Evolutionary conservation across 768 basidiomycete species (phyloP).

Genomic region (Pulveroboletus sp.): DNA sequence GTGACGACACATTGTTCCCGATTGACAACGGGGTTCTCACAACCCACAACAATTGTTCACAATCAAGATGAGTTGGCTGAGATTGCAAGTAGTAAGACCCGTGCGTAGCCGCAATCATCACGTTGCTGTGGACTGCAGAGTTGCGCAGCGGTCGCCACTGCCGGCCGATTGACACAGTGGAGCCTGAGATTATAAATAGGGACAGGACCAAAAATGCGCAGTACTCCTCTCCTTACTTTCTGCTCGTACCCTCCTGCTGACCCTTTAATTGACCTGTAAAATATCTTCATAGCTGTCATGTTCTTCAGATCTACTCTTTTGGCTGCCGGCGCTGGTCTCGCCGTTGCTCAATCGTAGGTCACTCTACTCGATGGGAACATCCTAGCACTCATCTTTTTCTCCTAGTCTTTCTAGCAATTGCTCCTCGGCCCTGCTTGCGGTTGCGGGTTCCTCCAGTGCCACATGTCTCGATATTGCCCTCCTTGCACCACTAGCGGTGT

Average conservation of each 20-base stretch:
- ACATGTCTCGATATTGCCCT: slow-evolving; percentile 41
- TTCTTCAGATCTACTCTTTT: slow-evolving; percentile 25
- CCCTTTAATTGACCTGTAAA: background rate
- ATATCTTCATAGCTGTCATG: slow-evolving; percentile 17
- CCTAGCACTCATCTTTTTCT: background rate
- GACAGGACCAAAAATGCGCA: slow-evolving; percentile 8
- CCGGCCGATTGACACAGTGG: background rate
- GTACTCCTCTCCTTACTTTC: background rate
- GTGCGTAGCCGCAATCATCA: no score
- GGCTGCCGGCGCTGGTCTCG: slow-evolving; percentile 33
- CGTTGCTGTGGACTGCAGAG: no score
- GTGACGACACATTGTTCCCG: no score
- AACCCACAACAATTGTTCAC: no score
- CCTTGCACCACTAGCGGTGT: slow-evolving; percentile 27
- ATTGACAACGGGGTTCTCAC: no score
- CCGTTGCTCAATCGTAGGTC: slow-evolving; percentile 45
- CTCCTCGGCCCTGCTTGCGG: slow-evolving; percentile 39
- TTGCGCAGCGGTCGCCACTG: no score
- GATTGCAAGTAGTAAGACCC: no score
- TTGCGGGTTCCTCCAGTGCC: slow-evolving; percentile 38
- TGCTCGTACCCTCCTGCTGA: background rate
- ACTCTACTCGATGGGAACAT: background rate
- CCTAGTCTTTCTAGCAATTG: slow-evolving; percentile 37
- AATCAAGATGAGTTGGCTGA: no score
- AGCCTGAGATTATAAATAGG: slow-evolving; percentile 19